phyloP scores from a whole-genome alignment of 495 filamentous ascomycete genomes.

The Xeromyces bisporus region DNA sequence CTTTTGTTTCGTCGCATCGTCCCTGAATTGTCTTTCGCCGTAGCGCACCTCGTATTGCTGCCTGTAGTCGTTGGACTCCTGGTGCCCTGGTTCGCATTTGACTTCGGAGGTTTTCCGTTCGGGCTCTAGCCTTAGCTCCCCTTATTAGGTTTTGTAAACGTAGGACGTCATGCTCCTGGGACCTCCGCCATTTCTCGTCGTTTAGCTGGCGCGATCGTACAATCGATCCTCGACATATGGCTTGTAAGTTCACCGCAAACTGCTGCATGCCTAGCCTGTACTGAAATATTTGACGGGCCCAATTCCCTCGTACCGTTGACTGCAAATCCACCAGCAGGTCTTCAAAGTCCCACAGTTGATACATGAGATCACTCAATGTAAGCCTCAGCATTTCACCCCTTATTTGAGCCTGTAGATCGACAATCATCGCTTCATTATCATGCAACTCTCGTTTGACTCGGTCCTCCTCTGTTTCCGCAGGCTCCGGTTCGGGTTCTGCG shows the following conservation, averaged over 20 bases:
- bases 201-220: slow-evolving; percentile 44
- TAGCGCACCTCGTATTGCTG: slow-evolving; percentile 45
- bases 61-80: slow-evolving; percentile 41
- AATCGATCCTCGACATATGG: slow-evolving; percentile 62
- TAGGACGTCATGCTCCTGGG: slow-evolving; percentile 53
- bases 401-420: slow-evolving; percentile 77
- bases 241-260: slow-evolving; percentile 65
- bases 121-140: slow-evolving; percentile 53
- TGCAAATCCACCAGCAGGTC: slow-evolving; percentile 64
- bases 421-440: slow-evolving; percentile 51
- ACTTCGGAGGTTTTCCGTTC: slow-evolving; percentile 46
- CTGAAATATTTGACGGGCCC: slow-evolving; percentile 55
- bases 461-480: slow-evolving; percentile 76
- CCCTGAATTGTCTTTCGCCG: slow-evolving; percentile 29
- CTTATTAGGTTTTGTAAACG: slow-evolving; percentile 72
- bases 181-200: slow-evolving; percentile 50
- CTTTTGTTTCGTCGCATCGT: slow-evolving; percentile 29
- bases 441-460: slow-evolving; percentile 68
- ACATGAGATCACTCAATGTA: slow-evolving; percentile 68
- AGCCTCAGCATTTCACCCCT: slow-evolving; percentile 65
- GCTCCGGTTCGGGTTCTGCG: slow-evolving; percentile 52
- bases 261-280: slow-evolving; percentile 64
- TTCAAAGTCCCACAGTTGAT: slow-evolving; percentile 80
- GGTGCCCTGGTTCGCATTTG: slow-evolving; percentile 39
- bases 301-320: slow-evolving; percentile 63